Conservation (phyloP, 1,284 basidiomycete species). For the Phlebopus sp. region DNA sequence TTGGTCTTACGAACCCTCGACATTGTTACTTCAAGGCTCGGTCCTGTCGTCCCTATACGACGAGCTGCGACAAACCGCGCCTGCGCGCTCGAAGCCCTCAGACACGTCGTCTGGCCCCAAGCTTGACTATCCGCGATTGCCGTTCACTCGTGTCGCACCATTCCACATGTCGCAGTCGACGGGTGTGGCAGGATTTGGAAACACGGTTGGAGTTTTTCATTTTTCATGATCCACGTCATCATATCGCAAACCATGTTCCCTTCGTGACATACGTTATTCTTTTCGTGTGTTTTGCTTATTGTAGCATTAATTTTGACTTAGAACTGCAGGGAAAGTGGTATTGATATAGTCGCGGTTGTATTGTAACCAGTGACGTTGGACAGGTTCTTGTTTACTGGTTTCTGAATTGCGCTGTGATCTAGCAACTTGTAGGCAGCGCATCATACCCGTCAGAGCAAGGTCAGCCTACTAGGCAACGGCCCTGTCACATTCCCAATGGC, state of each 20-base stretch:
- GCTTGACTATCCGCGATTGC: constrained; percentile 51
- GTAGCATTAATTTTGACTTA: constrained; percentile 19
- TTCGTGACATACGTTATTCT: constrained; percentile 11
- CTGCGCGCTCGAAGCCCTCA: constrained; percentile 18
- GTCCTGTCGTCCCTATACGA: constrained; percentile 45
- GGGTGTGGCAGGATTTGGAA: constrained; percentile 74
- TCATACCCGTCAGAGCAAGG: no score
- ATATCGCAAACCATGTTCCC: constrained; percentile 14
- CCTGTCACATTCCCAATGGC: no score
- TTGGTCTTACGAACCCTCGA: constrained; percentile 67
- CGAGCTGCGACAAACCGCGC: constrained; percentile 15
- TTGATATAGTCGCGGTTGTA: neutral
- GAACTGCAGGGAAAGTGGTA: neutral
- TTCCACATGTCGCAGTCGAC: constrained; percentile 47
- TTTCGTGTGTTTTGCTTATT: constrained; percentile 24
- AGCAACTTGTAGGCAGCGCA: no score
- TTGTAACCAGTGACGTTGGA: neutral
- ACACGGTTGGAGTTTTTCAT: constrained; percentile 68
- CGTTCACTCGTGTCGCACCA: constrained; percentile 74
- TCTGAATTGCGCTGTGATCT: no score
- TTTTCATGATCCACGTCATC: constrained; percentile 32
- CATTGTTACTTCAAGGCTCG: constrained; percentile 47
- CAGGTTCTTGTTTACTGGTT: neutral
- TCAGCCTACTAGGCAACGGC: no score
- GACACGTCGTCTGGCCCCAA: constrained; percentile 13